Percentiles rank a stretch among this genome's conserved stretches.
phyloP scores from a whole-genome alignment of 352 stramenopile genomes.

The Phytophthora sansomeana region DNA sequence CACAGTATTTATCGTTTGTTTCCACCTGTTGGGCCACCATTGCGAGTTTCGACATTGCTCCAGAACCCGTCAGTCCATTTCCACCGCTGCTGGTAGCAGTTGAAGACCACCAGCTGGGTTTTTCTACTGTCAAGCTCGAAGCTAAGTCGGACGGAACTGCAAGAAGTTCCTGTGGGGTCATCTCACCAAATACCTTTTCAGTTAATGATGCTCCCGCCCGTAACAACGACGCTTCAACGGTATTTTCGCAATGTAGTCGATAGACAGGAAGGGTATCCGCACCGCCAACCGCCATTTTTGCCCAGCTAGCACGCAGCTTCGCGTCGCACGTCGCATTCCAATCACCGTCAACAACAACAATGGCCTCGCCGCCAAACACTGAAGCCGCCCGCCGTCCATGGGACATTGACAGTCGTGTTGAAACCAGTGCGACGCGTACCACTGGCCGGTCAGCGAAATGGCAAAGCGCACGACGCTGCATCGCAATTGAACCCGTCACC shows the following conservation, averaged over 20 bases:
- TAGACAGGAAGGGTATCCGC: constrained; percentile 70
- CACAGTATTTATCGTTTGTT: constrained; percentile 55
- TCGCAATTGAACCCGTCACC: constrained; percentile 57
- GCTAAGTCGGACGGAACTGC: constrained; percentile 57
- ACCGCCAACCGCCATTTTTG: constrained; percentile 60
- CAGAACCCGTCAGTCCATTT: constrained; percentile 30
- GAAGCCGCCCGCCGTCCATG: constrained; percentile 57
- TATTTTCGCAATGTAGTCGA: constrained; percentile 84
- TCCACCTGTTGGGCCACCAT: constrained; percentile 51
- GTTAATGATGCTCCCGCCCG: constrained; percentile 73
- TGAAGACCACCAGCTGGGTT: constrained; percentile 76
- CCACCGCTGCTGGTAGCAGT: constrained; percentile 42
- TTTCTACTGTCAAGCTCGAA: constrained; percentile 56
- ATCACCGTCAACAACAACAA: constrained; percentile 85
- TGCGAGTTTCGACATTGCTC: constrained; percentile 40
- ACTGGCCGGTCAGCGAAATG: constrained; percentile 73
- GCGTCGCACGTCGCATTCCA: constrained; percentile 84
- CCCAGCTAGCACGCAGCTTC: constrained; percentile 84
- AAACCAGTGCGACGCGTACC: constrained; percentile 76
- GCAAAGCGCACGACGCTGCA: constrained; percentile 69
- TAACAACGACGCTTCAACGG: constrained; percentile 79
- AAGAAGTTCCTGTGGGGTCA: constrained; percentile 76
- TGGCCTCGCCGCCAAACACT: constrained; percentile 78
- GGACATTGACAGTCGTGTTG: constrained; percentile 58
- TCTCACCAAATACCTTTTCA: constrained; percentile 84